Conservation (phyloP, 2,329 filamentous ascomycete species). For the Cryphonectria carpinicola region DNA sequence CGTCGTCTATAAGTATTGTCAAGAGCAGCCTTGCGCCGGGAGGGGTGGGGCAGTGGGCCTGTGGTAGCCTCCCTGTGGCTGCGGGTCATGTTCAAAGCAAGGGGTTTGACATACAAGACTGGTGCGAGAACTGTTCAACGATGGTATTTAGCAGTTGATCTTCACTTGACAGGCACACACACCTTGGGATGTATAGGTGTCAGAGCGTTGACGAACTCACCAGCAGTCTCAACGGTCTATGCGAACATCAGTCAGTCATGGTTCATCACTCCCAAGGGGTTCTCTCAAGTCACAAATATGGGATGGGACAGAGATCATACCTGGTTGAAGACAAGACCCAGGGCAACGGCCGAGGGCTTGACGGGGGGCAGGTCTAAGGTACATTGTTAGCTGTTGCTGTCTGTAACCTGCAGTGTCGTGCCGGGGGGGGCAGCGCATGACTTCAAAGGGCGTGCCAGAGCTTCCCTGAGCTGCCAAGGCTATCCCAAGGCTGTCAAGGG, state of each 20-base stretch:
- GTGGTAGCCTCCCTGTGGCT: neutral
- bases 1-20: too few relatives aligned
- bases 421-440: neutral
- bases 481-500: neutral
- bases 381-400: constrained; percentile 19
- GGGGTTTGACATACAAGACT: constrained; percentile 5
- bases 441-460: neutral
- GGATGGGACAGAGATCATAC: constrained; percentile 35
- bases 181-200: neutral
- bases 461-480: neutral
- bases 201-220: neutral
- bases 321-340: constrained; percentile 96
- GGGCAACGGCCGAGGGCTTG: constrained; percentile 96
- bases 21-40: neutral
- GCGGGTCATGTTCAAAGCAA: neutral
- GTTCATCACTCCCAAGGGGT: neutral
- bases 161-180: neutral
- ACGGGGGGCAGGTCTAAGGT: constrained; percentile 69
- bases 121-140: constrained; percentile 27
- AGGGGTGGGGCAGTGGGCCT: neutral
- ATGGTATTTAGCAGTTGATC: neutral
- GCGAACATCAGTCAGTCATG: neutral
- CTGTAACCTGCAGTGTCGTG: constrained; percentile 11
- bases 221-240: constrained; percentile 25
- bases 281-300: too few relatives aligned